Conservation (phyloP, 2,329 filamentous ascomycete genomes). For the Alternaria consortialis region DNA sequence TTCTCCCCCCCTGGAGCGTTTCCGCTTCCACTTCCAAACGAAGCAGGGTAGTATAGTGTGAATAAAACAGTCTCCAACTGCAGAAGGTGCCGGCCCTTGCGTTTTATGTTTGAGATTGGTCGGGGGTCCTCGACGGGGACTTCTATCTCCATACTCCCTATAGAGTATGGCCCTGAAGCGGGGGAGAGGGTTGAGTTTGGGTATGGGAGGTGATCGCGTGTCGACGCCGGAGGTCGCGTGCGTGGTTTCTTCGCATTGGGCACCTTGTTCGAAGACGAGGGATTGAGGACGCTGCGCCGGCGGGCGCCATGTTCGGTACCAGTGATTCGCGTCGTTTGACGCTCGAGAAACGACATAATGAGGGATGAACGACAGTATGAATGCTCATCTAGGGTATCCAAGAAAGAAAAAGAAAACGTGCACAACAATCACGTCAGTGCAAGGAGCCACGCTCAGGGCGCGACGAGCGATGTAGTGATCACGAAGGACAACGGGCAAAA, state of each 20-base stretch:
- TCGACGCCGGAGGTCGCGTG: slow-evolving; percentile 55
- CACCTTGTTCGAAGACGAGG: slow-evolving; percentile 39
- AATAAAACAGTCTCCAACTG: slow-evolving; percentile 69
- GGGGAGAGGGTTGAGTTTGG: slow-evolving; percentile 57
- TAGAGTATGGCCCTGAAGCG: slow-evolving; percentile 63
- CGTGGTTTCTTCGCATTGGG: slow-evolving; percentile 60
- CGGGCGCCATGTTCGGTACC: slow-evolving; percentile 29
- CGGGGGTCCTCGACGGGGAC: slow-evolving; percentile 59
- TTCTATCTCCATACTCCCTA: slow-evolving; percentile 63
- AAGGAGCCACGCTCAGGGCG: slow-evolving; percentile 3
- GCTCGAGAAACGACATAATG: slow-evolving; percentile 40
- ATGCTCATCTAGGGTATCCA: slow-evolving; percentile 6
- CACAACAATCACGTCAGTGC: neutral
- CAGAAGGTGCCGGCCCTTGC: slow-evolving; percentile 58
- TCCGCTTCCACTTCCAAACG: slow-evolving; percentile 53
- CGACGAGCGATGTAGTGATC: neutral
- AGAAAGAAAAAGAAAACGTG: slow-evolving; percentile 7
- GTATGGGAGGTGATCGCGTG: slow-evolving; percentile 60
- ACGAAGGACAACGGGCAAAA: neutral
- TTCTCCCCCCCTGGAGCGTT: slow-evolving; percentile 52
- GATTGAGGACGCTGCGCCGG: slow-evolving; percentile 27
- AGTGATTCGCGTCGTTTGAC: slow-evolving; percentile 42
- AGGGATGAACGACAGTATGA: neutral
- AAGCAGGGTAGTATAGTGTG: slow-evolving; percentile 71
- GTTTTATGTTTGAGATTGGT: slow-evolving; percentile 61